Evolutionary conservation across 179 eudicot species (phyloP).

Genomic region (Patellifolia procumbens): DNA sequence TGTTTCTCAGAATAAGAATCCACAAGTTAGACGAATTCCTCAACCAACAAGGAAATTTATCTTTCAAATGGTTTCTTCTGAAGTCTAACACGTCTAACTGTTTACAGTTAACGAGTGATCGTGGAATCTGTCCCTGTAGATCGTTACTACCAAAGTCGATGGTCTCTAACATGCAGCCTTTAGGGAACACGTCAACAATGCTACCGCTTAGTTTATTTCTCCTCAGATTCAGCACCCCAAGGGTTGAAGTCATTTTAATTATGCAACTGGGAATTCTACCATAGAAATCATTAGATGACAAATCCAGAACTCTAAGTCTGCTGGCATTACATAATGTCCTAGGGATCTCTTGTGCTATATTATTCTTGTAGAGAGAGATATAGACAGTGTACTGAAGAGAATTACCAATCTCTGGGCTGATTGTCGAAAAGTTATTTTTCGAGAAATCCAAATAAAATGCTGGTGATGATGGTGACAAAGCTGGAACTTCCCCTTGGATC

Average conservation of each 20-base stretch:
- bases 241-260: constrained; percentile 10
- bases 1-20: constrained; percentile 39
- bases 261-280: constrained; percentile 36
- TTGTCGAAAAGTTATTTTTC: constrained; percentile 39
- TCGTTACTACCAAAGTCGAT: constrained; percentile 21
- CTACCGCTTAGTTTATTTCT: constrained; percentile 2
- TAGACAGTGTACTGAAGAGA: constrained; percentile 11
- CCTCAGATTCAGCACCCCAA: constrained; percentile 20
- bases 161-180: constrained; percentile 17
- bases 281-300: constrained; percentile 41
- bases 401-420: constrained; percentile 30
- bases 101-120: constrained; percentile 40
- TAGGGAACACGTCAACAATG: constrained; percentile 5
- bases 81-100: constrained; percentile 35
- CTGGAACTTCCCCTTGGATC: constrained; percentile 44
- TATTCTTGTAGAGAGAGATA: constrained; percentile 45
- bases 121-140: constrained; percentile 45
- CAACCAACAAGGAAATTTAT: constrained; percentile 36
- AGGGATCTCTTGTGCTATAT: constrained; percentile 45
- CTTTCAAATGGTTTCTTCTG: constrained; percentile 31
- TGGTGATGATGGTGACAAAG: constrained; percentile 11
- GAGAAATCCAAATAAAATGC: constrained; percentile 43
- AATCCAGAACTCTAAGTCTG: constrained; percentile 41
- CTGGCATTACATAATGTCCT: constrained; percentile 48
- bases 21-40: constrained; percentile 23